These are phyloP conservation scores for Schizonepeta tenuifolia DNA, from an alignment of 257 asterid species.

Conservation along the genomic window DNA sequence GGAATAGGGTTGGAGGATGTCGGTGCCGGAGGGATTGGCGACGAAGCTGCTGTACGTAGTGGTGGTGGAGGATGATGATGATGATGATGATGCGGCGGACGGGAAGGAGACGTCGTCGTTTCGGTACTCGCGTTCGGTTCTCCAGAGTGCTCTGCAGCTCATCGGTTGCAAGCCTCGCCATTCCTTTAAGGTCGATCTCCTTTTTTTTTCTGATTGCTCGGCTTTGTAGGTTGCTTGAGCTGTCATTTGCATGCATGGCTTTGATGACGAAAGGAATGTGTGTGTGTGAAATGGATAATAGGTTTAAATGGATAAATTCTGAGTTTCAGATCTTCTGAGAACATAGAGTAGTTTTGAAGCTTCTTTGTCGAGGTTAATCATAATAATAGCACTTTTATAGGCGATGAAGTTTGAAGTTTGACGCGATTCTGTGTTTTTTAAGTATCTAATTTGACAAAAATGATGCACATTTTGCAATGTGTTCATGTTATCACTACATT, in stretches of 20 bases:
- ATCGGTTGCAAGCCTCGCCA: constrained; percentile 96
- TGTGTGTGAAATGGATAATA: constrained; percentile 21
- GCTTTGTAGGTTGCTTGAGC: constrained; percentile 8
- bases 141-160: constrained; percentile 88
- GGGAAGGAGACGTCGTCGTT: constrained; percentile 49
- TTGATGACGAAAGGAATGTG: constrained; percentile 1
- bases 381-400: not conserved
- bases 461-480: not conserved
- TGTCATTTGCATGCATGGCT: constrained; percentile 40
- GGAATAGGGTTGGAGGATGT: constrained; percentile 45
- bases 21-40: constrained; percentile 50
- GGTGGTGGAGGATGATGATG: constrained; percentile 61
- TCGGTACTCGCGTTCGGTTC: constrained; percentile 82
- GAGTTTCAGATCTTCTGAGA: not conserved
- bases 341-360: not conserved
- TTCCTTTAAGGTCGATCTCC: constrained; percentile 68
- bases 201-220: not conserved
- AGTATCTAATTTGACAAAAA: too few relatives aligned
- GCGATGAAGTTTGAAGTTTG: not conserved
- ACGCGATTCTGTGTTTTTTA: not conserved
- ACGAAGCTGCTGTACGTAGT: constrained; percentile 75
- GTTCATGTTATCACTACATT: not conserved
- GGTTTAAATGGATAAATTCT: not conserved
- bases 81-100: constrained; percentile 24
- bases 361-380: not conserved